Evolutionary conservation across 257 asterid species (phyloP), one percentile per base, ranked within the genome.

Genomic region (Petunia secreta): DNA sequence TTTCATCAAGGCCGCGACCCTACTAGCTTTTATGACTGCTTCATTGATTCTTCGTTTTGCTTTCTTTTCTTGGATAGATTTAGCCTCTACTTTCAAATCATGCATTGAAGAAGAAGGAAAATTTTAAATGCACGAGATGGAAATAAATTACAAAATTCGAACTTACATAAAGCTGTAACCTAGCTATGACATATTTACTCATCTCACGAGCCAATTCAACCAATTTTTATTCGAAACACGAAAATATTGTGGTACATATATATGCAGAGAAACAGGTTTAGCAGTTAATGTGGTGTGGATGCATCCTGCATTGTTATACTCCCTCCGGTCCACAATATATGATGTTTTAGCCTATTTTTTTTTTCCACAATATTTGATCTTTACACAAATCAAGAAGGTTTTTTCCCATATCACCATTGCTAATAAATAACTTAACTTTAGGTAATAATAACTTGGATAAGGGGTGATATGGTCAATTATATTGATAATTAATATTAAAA

Each of bases 181-280:
- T 37, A 44, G 8, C 3, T 25, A 25, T 25, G 25, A 25, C 25
- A 25, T 25, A 25, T 25, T 25, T 25, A 25, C 25, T 14, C 52
- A 39, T 39, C 37, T 66, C 75, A 66, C 54, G 6, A 25, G 25
- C 75, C 75, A 7, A 66, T 41, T 43, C 75, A 44, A 68, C 16
- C 8, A 16, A 2, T 16, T 16, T 66, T 9, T 46, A 69, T 46
- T 25, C 10, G 16, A 16, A 69, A 69, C 58, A 69, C 76, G 4
- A 69, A 69, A 69, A 69, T 16, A 69, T 69, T 69, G 76, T 69
- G 76, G 58, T 69, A 46, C 41, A 46, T 46, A 44, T 9, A 64
- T 64, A 64, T 38, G 39, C n/a, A 69, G 41, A 69, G 15, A 46
- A 69, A 44, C 41, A 69, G 58, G 44, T 44, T 16, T 16, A 69